Base-by-base conservation (phyloP, 805 yeast genomes). In the Metschnikowia bowlesiae region DNA sequence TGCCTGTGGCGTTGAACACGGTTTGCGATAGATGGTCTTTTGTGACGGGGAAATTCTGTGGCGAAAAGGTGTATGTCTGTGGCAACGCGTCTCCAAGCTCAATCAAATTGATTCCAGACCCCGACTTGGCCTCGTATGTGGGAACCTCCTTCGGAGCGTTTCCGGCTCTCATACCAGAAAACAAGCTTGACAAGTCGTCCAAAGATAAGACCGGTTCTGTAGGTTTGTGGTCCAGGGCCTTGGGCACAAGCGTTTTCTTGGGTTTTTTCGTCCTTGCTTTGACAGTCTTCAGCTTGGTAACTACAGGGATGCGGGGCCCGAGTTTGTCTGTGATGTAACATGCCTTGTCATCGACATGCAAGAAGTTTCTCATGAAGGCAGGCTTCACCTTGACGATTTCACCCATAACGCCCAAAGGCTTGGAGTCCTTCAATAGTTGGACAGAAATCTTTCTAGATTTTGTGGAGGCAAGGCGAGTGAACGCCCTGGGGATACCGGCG, bases 311-410 rank as follows among this genome's bases (percentile, higher is more conserved):
- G 46, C 69, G 65, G 6, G 78, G 77, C 4, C 67, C 71, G 39
- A 63, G 52, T 30, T 57, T 63, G 36, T 57, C 57, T 39, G 67
- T 63, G 22, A 89, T 75, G 61, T 89, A 90, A 16, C 81, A 78
- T 3, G 96, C 97, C 40, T 89, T 87, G 60, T 87, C 84, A 53
- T 73, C 60, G 39, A 81, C 80, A 60, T 89, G 89, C 50, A 90
- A 76, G 58, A 71, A 80, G 68, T 87, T 88, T 62, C 92, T 81
- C 96, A 90, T 90, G 54, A 80, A 74, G 22, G 89, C 87, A 31
- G 96, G 90, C 54, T 81, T 77, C 16, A 90, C 96, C 34, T 78
- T 72, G 30, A 85, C 75, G 40, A 90, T 76, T 69, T 90, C 85
- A 34, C 97, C 97, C 53, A 70, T 72, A 22, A 70, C 70, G 18